Conservation (phyloP, 1,284 basidiomycete genomes). For the Boletus mariae region DNA sequence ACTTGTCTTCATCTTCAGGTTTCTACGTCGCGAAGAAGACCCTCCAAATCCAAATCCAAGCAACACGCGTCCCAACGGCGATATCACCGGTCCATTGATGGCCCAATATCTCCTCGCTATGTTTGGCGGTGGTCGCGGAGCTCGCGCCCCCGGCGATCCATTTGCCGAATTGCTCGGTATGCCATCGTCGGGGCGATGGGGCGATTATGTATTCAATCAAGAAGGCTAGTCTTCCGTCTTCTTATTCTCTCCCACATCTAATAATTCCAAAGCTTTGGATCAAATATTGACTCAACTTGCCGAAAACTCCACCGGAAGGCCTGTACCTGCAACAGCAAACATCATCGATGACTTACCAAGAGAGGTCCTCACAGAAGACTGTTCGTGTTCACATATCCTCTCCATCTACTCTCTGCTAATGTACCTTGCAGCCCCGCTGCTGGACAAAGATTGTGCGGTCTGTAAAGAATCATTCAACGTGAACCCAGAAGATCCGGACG, state of each 20-base stretch:
- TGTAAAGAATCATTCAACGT: conserved; percentile 76
- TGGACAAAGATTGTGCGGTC: conserved; percentile 72
- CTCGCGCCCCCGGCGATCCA: conserved; percentile 38
- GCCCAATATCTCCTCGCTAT: conserved; percentile 68
- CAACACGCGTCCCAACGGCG: conserved; percentile 26
- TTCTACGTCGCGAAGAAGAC: conserved; percentile 30
- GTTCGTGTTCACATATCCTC: conserved; percentile 39
- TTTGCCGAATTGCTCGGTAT: conserved; percentile 36
- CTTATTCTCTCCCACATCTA: conserved; percentile 5
- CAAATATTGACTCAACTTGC: conserved; percentile 76
- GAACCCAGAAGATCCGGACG: conserved; percentile 64
- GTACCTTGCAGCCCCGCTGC: conserved; percentile 41
- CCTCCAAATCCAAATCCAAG: conserved; percentile 19
- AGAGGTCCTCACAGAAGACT: conserved; percentile 56
- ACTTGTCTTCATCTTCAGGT: conserved; percentile 29
- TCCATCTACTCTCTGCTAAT: conserved; percentile 5
- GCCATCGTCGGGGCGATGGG: conserved; percentile 48
- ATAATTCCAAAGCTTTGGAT: conserved; percentile 56
- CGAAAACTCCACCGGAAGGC: conserved; percentile 65
- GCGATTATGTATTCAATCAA: conserved; percentile 81
- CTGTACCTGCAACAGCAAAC: conserved; percentile 73
- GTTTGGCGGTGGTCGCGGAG: conserved; percentile 42
- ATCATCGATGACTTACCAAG: conserved; percentile 59
- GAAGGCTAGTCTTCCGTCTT: conserved; percentile 49
- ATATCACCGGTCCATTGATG: conserved; percentile 60